Evolutionary conservation across 306 rosid genomes (phyloP).

Genomic region (Purshia tridentata): DNA sequence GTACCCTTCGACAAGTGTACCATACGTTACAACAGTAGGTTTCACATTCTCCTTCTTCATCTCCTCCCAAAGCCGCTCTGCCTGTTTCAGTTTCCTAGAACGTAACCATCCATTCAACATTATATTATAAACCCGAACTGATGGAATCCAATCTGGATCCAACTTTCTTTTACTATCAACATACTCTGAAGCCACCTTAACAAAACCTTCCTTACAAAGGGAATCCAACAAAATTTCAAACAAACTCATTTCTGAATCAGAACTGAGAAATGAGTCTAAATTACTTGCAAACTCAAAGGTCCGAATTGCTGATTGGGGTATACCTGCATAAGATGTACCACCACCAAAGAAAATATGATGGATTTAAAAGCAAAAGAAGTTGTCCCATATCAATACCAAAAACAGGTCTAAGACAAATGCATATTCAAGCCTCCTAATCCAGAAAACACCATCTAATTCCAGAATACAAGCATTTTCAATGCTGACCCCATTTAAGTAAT

Average conservation of each 20-base stretch:
- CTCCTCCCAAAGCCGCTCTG: slow-evolving; percentile 77
- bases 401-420: not conserved
- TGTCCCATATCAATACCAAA: not conserved
- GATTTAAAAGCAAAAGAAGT: not conserved
- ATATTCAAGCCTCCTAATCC: not conserved
- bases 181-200: slow-evolving; percentile 44
- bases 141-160: slow-evolving; percentile 39
- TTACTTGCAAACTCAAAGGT: slow-evolving; percentile 66
- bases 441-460: not conserved
- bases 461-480: not conserved
- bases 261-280: slow-evolving; percentile 36
- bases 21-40: slow-evolving; percentile 87
- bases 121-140: slow-evolving; percentile 66
- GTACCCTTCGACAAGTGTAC: slow-evolving; percentile 87
- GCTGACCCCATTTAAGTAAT: not conserved
- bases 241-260: slow-evolving; percentile 53
- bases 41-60: slow-evolving; percentile 69
- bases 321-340: slow-evolving; percentile 33
- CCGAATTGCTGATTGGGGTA: slow-evolving; percentile 56
- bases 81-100: slow-evolving; percentile 71
- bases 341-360: not conserved
- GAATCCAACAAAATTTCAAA: slow-evolving; percentile 81
- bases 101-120: slow-evolving; percentile 84
- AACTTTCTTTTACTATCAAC: slow-evolving; percentile 35
- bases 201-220: slow-evolving; percentile 78